Percentiles rank a stretch among this genome's conserved stretches.
These are phyloP conservation scores for Colletotrichum camelliae DNA, from an alignment of 2,329 filamentous ascomycete genomes.

Conservation along the genomic window DNA sequence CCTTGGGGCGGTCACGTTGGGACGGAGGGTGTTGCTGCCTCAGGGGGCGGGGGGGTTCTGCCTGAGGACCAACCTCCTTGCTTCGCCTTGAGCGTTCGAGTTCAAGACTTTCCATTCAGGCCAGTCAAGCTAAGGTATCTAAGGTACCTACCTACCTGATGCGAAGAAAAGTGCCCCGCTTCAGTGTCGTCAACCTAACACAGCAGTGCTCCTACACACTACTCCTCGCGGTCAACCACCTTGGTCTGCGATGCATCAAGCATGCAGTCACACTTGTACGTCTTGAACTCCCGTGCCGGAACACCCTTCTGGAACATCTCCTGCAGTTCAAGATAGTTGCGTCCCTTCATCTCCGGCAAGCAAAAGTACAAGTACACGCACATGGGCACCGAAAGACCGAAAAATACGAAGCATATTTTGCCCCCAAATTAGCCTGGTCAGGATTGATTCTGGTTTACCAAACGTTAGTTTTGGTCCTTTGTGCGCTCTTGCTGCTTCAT, in stretches of 20 bases:
- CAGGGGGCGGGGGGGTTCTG: not conserved
- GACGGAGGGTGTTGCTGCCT: not conserved
- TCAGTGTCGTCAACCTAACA: not conserved
- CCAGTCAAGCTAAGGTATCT: not conserved
- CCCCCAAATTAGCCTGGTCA: conserved; percentile 35
- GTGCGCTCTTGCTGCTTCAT: not conserved
- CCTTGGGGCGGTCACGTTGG: not conserved
- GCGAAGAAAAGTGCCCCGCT: not conserved
- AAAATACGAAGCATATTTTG: conserved; percentile 36
- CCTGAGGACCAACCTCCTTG: not conserved
- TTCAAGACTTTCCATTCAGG: not conserved
- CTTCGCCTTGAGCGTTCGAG: not conserved
- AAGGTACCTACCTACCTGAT: no score
- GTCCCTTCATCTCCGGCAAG: conserved; percentile 20
- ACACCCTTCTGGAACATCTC: conserved; percentile 17
- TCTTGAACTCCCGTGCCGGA: conserved; percentile 12
- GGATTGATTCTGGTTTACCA: conserved; percentile 25
- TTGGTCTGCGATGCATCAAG: not conserved
- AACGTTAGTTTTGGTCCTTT: not conserved
- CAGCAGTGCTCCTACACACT: not conserved
- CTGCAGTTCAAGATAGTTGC: conserved; percentile 17
- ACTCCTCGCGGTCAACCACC: not conserved
- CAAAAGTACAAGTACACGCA: conserved; percentile 21
- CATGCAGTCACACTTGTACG: not conserved
- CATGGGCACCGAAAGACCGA: conserved; percentile 31